Percentiles rank a stretch among this genome's conserved stretches.
Evolutionary conservation across 1,284 basidiomycete species (phyloP).

Genomic region (Trichosporon ovoides): DNA sequence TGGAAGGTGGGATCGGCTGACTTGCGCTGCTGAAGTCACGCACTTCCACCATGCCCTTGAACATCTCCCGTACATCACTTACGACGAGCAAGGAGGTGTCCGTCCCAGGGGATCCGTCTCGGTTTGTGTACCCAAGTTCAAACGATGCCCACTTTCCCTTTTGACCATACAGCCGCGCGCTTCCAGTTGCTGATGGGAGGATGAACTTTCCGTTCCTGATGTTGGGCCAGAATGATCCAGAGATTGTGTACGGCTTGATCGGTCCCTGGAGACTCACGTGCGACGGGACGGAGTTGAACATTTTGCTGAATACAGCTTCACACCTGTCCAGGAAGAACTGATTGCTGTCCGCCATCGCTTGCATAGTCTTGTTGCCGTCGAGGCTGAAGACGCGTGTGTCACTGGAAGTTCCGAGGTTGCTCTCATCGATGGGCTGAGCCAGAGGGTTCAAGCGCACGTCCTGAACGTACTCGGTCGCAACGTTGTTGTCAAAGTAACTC

Average conservation of each 20-base stretch:
- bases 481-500: conserved; percentile 13
- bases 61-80: not conserved
- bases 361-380: conserved; percentile 11
- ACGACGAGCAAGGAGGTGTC: conserved; percentile 1
- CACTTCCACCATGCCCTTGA: conserved; percentile 9
- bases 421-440: conserved; percentile 8
- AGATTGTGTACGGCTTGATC: conserved; percentile 9
- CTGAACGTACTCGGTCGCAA: conserved; percentile 11
- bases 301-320: not conserved
- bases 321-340: conserved; percentile 11
- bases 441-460: conserved; percentile 10
- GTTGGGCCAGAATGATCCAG: not conserved
- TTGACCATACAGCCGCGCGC: conserved; percentile 8
- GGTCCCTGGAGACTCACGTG: conserved; percentile 4
- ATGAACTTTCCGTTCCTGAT: conserved; percentile 2
- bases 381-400: conserved; percentile 11
- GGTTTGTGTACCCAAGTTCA: conserved; percentile 2
- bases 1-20: not conserved
- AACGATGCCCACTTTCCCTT: conserved; percentile 5
- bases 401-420: no score
- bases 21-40: conserved; percentile 6
- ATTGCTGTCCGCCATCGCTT: conserved; percentile 9
- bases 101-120: conserved; percentile 6
- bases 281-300: conserved; percentile 11
- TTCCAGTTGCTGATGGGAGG: not conserved